phyloP scores from a whole-genome alignment of 2,329 filamentous ascomycete genomes.

The Colletotrichum trifolii region DNA sequence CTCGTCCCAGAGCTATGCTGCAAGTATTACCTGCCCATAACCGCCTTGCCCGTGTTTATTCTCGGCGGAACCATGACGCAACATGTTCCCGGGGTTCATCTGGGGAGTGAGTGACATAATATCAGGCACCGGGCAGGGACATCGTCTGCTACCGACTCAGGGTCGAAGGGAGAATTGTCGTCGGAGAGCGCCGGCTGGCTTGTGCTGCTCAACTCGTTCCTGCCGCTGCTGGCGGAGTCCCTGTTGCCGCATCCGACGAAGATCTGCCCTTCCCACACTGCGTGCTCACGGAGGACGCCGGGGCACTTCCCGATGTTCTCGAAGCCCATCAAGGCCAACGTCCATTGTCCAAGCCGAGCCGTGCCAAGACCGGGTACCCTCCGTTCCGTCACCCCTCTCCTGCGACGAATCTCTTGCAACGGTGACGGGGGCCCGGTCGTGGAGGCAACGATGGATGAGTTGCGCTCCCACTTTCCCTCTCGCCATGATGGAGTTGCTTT shows the following conservation, averaged over 20 bases:
- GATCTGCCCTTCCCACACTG: neutral
- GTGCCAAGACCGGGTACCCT: slow-evolving; percentile 23
- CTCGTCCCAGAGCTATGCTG: too few relatives aligned
- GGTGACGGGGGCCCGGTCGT: neutral
- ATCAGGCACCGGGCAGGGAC: slow-evolving; percentile 9
- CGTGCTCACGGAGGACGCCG: too few relatives aligned
- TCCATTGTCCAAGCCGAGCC: slow-evolving; percentile 1
- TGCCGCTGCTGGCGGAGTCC: slow-evolving; percentile 1
- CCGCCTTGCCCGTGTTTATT: too few relatives aligned
- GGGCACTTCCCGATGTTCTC: slow-evolving; percentile 21
- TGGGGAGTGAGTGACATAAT: too few relatives aligned
- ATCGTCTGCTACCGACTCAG: slow-evolving; percentile 28
- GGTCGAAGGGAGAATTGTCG: neutral
- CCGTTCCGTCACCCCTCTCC: slow-evolving; percentile 14
- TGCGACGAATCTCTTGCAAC: slow-evolving; percentile 33
- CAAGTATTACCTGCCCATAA: too few relatives aligned
- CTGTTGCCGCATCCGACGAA: slow-evolving; percentile 19
- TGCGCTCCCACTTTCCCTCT: slow-evolving; percentile 1
- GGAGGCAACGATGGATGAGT: neutral
- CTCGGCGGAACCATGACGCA: too few relatives aligned
- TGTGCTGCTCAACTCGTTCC: neutral
- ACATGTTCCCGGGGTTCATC: too few relatives aligned
- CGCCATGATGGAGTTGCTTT: too few relatives aligned
- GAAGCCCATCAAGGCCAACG: slow-evolving; percentile 19
- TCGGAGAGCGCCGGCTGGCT: neutral